These are phyloP conservation scores for Chimonanthus praecox DNA, from an alignment of 164 flowering plant genomes.

Conservation along the genomic window DNA sequence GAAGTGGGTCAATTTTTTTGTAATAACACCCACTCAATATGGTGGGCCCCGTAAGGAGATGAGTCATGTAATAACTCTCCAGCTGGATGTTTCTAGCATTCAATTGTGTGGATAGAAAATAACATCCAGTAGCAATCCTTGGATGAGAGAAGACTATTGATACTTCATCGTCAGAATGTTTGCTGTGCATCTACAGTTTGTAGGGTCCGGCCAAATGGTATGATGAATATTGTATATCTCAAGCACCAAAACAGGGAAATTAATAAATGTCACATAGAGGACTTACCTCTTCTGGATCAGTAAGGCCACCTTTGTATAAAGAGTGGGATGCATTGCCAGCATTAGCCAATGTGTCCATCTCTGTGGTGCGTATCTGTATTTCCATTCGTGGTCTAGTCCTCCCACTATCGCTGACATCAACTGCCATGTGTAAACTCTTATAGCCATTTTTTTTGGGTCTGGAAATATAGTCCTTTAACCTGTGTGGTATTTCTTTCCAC, in stretches of 20 bases:
- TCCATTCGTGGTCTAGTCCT: conserved; percentile 64
- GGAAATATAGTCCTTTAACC: conserved; percentile 78
- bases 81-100: too few relatives aligned
- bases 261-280: neutral
- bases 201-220: neutral
- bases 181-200: neutral
- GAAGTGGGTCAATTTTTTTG: neutral
- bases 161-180: neutral
- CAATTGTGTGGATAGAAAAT: neutral
- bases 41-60: too few relatives aligned
- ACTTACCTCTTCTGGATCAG: conserved; percentile 80
- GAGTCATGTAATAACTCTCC: too few relatives aligned
- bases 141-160: neutral
- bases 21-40: too few relatives aligned
- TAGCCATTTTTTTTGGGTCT: conserved; percentile 89
- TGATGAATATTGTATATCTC: neutral
- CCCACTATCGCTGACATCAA: conserved; percentile 63
- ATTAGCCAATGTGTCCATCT: conserved; percentile 73
- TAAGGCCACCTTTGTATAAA: conserved; percentile 81
- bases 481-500: conserved; percentile 75
- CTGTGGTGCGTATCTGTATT: conserved; percentile 77
- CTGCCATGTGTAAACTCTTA: conserved; percentile 86
- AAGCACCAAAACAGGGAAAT: neutral
- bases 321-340: conserved; percentile 87
- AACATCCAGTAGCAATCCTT: neutral